phyloP scores from a whole-genome alignment of 2,329 filamentous ascomycete genomes.

The Colletotrichum lindemuthianum region DNA sequence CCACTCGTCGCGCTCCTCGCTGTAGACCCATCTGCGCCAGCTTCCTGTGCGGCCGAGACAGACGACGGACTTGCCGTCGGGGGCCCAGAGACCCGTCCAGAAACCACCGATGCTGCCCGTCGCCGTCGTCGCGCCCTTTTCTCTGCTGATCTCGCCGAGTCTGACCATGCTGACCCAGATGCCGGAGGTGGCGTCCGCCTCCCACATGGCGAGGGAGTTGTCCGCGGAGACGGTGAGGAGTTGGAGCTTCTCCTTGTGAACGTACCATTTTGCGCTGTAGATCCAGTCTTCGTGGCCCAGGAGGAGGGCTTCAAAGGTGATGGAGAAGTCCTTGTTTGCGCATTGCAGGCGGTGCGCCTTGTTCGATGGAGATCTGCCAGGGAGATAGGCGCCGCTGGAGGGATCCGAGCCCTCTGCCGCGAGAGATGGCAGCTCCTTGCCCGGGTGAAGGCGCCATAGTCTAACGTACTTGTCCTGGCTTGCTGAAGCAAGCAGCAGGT shows the following conservation, averaged over 20 bases:
- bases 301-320: slow-evolving; percentile 93
- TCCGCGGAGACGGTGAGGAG: slow-evolving; percentile 93
- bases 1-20: slow-evolving; percentile 74
- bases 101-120: slow-evolving; percentile 96
- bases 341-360: slow-evolving; percentile 83
- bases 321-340: slow-evolving; percentile 71
- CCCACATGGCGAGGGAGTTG: slow-evolving; percentile 94
- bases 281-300: slow-evolving; percentile 99
- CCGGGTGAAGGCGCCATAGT: slow-evolving; percentile 86
- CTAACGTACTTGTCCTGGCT: slow-evolving; percentile 98
- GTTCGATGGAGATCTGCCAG: slow-evolving; percentile 82
- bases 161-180: slow-evolving; percentile 90
- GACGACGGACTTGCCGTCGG: slow-evolving; percentile 77
- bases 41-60: slow-evolving; percentile 91
- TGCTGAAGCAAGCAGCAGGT: slow-evolving; percentile 87
- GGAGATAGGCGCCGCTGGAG: slow-evolving; percentile 65
- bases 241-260: slow-evolving; percentile 65
- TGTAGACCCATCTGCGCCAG: slow-evolving; percentile 86
- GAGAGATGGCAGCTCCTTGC: slow-evolving; percentile 69
- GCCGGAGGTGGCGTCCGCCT: slow-evolving; percentile 82
- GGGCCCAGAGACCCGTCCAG: slow-evolving; percentile 95
- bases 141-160: slow-evolving; percentile 91
- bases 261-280: slow-evolving; percentile 84
- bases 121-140: slow-evolving; percentile 95
- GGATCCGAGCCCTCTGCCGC: slow-evolving; percentile 66